These are phyloP conservation scores for Aspergillus sp. DNA, from an alignment of 2,329 filamentous ascomycete species.

Conservation along the genomic window DNA sequence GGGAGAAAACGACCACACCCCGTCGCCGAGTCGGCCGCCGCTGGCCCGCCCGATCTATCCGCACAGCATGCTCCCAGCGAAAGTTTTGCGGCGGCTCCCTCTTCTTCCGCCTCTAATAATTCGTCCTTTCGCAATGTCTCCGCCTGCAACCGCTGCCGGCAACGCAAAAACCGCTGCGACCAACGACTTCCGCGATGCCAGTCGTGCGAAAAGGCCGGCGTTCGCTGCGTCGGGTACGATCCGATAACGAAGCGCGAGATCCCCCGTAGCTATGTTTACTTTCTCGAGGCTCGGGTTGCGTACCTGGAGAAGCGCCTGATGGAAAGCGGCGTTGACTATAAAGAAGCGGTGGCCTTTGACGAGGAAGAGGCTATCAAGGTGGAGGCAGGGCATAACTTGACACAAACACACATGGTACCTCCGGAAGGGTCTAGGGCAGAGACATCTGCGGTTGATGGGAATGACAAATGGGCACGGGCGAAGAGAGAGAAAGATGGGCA, in stretches of 20 bases:
- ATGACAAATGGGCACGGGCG: slow-evolving; percentile 18
- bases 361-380: slow-evolving; percentile 44
- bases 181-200: slow-evolving; percentile 89
- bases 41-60: slow-evolving; percentile 25
- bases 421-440: slow-evolving; percentile 25
- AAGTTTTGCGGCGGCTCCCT: slow-evolving; percentile 23
- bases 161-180: slow-evolving; percentile 94
- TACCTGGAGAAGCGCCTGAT: slow-evolving; percentile 79
- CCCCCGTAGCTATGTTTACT: slow-evolving; percentile 89
- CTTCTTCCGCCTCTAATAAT: slow-evolving; percentile 32
- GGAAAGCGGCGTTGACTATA: slow-evolving; percentile 71
- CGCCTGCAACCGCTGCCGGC: slow-evolving; percentile 88
- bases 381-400: slow-evolving; percentile 34
- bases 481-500: slow-evolving; percentile 31
- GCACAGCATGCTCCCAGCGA: slow-evolving; percentile 26
- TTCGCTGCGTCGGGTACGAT: slow-evolving; percentile 93
- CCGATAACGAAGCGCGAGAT: slow-evolving; percentile 97
- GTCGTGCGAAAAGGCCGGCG: slow-evolving; percentile 88
- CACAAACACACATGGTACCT: slow-evolving; percentile 21
- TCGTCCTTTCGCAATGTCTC: slow-evolving; percentile 80
- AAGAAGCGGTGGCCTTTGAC: slow-evolving; percentile 71
- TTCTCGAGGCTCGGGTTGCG: slow-evolving; percentile 83
- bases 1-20: slow-evolving; percentile 45
- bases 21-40: slow-evolving; percentile 32
- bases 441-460: slow-evolving; percentile 19